Evolutionary conservation across 257 asterid species (phyloP), one percentile per base, ranked within the genome.

Genomic region (Lycium barbarum): DNA sequence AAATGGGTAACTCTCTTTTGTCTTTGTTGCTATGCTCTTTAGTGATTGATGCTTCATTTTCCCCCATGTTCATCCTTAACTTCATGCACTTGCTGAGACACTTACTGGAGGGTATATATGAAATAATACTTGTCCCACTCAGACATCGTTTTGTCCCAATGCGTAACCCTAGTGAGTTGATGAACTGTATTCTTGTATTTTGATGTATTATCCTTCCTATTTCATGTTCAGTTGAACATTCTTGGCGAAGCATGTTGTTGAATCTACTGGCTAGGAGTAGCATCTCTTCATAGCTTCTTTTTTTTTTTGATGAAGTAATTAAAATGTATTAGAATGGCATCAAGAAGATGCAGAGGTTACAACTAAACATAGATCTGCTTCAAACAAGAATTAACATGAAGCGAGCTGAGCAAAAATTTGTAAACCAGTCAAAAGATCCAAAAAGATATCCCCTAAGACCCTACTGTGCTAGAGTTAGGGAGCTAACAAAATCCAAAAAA

Each of bases 181-280:
- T 20, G 51, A 76, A 51, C 1, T 76, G 12, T 74, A 74, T 73
- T 47, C 61, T 20, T 47, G 36, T 76, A 22, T 51, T 49, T 49
- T 22, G 38, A 74, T 76, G 18, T 51, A 20, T 5, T 38, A 15
- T 51, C 13, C 81, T 76, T 76, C 81, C 81, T 14, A 76, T 76
- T 47, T 76, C 45, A 14, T 76, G 47, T 8, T 49, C 81, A 74
- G 40, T 51, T 76, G 47, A 76, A 76, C 45, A 76, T 76, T 76
- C 81, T 76, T 76, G 63, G n/a, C 10, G 45, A 76, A 51, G 43
- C 47, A 51, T 76, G 81, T 68, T 74, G 22, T 51, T 13, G 45
- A 26, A 26, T 76, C 81, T 76, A 51, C 22, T 51, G 45, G 81
- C 80, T 22, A 49, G 40, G 81, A 74, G 61, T 74, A 74, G 81